These are phyloP conservation scores for Verticillium albo-atrum DNA, from an alignment of 2,329 filamentous ascomycete species.

Conservation along the genomic window DNA sequence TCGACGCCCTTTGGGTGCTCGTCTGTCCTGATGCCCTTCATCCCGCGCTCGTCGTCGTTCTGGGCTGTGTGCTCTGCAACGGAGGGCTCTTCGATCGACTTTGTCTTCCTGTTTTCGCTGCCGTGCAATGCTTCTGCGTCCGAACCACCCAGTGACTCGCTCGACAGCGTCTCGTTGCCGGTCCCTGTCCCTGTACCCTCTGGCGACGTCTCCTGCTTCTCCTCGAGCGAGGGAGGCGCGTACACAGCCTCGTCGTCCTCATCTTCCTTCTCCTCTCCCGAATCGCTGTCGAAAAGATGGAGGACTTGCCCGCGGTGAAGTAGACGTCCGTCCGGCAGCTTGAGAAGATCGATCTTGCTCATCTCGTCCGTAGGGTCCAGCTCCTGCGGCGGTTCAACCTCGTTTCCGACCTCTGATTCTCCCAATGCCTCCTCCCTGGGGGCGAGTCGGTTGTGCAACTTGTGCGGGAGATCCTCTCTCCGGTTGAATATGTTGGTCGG, in stretches of 20 bases:
- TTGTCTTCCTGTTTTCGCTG: neutral
- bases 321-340: conserved; percentile 10
- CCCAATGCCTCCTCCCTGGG: neutral
- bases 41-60: too few species aligned
- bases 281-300: conserved; percentile 6
- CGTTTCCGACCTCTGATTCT: neutral
- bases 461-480: neutral
- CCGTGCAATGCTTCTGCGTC: neutral
- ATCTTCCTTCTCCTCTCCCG: neutral
- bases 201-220: neutral
- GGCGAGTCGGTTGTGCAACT: neutral
- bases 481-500: neutral
- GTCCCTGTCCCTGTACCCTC: neutral
- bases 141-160: neutral
- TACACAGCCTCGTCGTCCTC: neutral
- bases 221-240: neutral
- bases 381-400: neutral
- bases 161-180: too few species aligned
- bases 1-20: too few species aligned
- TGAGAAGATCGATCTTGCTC: neutral
- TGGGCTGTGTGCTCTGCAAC: too few species aligned
- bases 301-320: conserved; percentile 13
- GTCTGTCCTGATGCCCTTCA: too few species aligned
- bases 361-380: neutral
- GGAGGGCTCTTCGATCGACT: neutral